Evolutionary conservation across 2,329 filamentous ascomycete species (phyloP).

Genomic region (Raffaelea ambrosiae): DNA sequence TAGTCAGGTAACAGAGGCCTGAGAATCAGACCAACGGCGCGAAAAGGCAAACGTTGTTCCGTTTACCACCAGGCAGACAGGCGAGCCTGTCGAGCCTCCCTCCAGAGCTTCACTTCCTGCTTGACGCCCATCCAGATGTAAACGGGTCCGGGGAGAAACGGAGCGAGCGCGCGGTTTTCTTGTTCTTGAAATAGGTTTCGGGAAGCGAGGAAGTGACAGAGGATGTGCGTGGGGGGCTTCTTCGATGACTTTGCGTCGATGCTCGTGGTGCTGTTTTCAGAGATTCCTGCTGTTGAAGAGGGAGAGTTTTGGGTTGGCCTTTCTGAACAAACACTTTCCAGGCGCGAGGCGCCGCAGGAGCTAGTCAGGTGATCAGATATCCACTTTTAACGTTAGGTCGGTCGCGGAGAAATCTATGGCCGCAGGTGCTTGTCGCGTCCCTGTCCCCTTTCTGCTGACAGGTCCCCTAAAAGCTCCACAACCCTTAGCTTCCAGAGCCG

Average conservation of each 20-base stretch:
- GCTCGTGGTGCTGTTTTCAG: not conserved
- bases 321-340: not conserved
- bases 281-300: not conserved
- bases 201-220: too few species aligned
- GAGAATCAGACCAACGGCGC: too few species aligned
- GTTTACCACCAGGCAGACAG: slow-evolving; percentile 27
- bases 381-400: too few species aligned
- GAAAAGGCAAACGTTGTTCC: not conserved
- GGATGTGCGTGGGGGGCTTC: not conserved
- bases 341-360: too few species aligned
- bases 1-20: too few species aligned
- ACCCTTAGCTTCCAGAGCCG: too few species aligned
- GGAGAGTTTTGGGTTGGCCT: slow-evolving; percentile 1
- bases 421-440: too few species aligned
- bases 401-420: too few species aligned
- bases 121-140: slow-evolving; percentile 9
- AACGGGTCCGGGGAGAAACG: not conserved
- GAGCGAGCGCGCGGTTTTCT: not conserved
- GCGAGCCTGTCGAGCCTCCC: slow-evolving; percentile 38
- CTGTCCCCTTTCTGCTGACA: too few species aligned
- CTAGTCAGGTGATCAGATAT: too few species aligned
- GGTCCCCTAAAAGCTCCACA: too few species aligned
- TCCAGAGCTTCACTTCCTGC: slow-evolving; percentile 13
- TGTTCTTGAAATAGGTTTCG: too few species aligned
- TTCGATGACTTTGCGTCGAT: not conserved